Conservation (phyloP, 805 yeast genomes). For the Cyberlindnera mycetangii region DNA sequence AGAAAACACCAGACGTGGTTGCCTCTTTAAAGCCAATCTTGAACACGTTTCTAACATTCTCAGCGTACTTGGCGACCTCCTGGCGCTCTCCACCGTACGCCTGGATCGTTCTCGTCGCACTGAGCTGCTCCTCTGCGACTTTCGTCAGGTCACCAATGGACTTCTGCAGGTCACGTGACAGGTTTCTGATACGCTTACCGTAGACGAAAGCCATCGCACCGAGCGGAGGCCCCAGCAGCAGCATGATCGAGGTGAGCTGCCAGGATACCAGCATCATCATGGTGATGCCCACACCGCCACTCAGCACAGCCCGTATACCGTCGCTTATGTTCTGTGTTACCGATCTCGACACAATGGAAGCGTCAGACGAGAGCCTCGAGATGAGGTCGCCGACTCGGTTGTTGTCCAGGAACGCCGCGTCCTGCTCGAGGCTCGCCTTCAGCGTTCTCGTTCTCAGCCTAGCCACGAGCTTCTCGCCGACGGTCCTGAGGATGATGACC, state of each 20-base stretch:
- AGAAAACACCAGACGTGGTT: conserved; percentile 67
- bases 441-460: conserved; percentile 75
- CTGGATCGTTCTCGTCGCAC: conserved; percentile 83
- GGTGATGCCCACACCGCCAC: conserved; percentile 81
- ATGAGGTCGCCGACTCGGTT: conserved; percentile 91
- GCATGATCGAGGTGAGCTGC: conserved; percentile 79
- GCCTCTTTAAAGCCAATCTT: conserved; percentile 79
- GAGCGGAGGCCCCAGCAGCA: conserved; percentile 78
- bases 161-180: conserved; percentile 76
- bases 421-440: conserved; percentile 76
- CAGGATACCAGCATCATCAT: conserved; percentile 90
- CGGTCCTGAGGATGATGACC: conserved; percentile 66
- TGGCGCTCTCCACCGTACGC: conserved; percentile 81
- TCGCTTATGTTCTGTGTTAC: conserved; percentile 88
- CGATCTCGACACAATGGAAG: conserved; percentile 81
- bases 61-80: conserved; percentile 74
- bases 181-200: conserved; percentile 71
- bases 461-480: conserved; percentile 87
- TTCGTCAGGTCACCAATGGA: conserved; percentile 84
- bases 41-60: conserved; percentile 63
- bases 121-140: conserved; percentile 87
- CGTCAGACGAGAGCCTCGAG: conserved; percentile 83
- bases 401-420: conserved; percentile 83
- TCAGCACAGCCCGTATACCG: conserved; percentile 80
- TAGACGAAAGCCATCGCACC: conserved; percentile 76